Base-by-base conservation (phyloP, 2,329 filamentous ascomycete genomes). In the Zasmidium cellare region DNA sequence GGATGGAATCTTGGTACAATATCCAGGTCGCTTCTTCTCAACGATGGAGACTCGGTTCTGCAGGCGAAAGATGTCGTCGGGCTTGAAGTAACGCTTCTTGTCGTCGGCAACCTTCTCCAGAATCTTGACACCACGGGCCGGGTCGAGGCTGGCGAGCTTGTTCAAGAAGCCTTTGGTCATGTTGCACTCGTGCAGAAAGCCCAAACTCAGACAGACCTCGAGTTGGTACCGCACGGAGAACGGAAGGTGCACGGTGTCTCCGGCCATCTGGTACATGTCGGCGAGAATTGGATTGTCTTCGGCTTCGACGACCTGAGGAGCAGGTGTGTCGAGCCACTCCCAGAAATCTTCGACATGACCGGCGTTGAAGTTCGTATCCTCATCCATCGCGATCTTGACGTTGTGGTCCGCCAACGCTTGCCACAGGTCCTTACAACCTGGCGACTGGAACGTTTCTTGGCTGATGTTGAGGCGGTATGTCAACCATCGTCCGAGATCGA, bases 181-280 rank as follows among this genome's bases (percentile, higher is more conserved):
- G 48, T 83, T 89, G 69, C 91, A 84, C 71, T 97, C 93, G 53
- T 87, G 88, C 12, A 99, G 76, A 22, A 86, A 80, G 0, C 87
- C 86, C 24, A 88, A 84, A 0, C 92, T 96, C n/a, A 97, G 81
- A 70, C 93, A 97, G 0, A 91, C 92, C 72, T 99, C 93, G 0
- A 99, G 82, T 71, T 96, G 92, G 69, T 97, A 99, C 16, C 91
- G 84, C 1, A 96, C 84, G 0, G 85, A 76, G 60, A 92, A 97
- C 0, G 77, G 61, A 2, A 78, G 71, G 20, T 74, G 60, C 12
- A 56, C 45, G 9, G 31, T 50, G 9, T 54, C 57, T 16, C 60
- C 61, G 9, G 56, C 35, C 28, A 61, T 61, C 28, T 67, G 16
- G 25, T 65, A 62, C 35, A 71, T 20, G 14, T 62, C 61, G 11